Base-by-base conservation (phyloP, 805 yeast species). In the Ogataea dorogensis region DNA sequence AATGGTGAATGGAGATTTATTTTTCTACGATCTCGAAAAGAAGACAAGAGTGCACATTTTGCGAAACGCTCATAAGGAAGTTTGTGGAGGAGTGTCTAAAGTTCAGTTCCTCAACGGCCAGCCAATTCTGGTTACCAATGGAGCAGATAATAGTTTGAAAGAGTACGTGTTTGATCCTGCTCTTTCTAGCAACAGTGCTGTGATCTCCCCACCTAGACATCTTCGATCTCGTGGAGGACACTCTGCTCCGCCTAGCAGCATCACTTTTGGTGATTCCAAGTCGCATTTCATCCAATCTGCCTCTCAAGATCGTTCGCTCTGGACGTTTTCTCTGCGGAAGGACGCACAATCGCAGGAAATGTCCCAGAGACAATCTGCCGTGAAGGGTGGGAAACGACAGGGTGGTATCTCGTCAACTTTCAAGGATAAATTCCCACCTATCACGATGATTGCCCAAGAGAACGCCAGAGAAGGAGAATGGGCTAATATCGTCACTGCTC, bases 161-260 rank as follows among this genome's bases (percentile, higher is more conserved):
- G 98, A 93, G 61, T 85, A 71, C 50, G 97, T 88, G 0, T 93
- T 93, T 62, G 98, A 93, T 62, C 97, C 97, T 2, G 77, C 93
- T 2, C 65, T 89, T 33, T 78, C 89, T 0, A 66, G 82, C 1
- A 75, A 79, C 47, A 51, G 75, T 0, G 67, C 81, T 2, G 77
- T 86, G 20, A 81, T 85, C 5, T 77, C 88, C 9, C 95, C 96
- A 1, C 98, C 98, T 27, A 80, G 98, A 54, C 78, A 81, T 42
- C 68, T 94, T 51, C 77, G 98, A 58, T 84, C 95, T 1, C 76
- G 98, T 56, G 98, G 97, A 51, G 99, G 99, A n/a, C 98, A 93
- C 59, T 78, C 95, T 4, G 82, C 85, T 19, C 95, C 98, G 3
- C 94, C 98, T 2, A 70, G 82, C 0, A 56, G 76, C 5, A 77